Conservation (phyloP, 2,329 filamentous ascomycete genomes). For the Pseudogymnoascus sp. region DNA sequence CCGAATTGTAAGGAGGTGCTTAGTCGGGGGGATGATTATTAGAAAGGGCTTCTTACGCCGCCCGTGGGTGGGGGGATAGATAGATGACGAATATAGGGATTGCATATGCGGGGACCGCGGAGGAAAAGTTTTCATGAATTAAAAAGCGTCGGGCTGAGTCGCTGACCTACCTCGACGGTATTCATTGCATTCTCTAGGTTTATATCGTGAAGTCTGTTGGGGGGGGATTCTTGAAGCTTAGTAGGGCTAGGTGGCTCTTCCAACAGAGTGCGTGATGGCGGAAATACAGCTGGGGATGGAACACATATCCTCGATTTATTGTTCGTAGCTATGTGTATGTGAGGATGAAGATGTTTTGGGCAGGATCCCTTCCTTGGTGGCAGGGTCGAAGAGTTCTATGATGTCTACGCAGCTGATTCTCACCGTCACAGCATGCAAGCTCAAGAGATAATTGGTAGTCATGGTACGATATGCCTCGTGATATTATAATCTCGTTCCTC, state of each 20-base stretch:
- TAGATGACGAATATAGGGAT: neutral
- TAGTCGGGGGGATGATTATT: slow-evolving; percentile 79
- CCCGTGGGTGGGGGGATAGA: neutral
- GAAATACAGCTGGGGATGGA: neutral
- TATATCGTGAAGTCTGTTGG: neutral
- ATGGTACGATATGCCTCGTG: neutral
- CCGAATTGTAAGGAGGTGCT: slow-evolving; percentile 78
- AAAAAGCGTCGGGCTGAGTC: neutral
- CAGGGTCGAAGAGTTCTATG: no score
- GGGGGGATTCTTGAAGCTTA: neutral
- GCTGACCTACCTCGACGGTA: neutral
- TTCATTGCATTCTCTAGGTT: accelerated
- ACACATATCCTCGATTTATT: neutral
- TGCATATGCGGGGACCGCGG: neutral
- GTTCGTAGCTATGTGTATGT: neutral
- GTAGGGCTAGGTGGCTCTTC: neutral
- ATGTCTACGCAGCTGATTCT: neutral
- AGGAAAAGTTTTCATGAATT: neutral
- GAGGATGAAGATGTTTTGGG: neutral
- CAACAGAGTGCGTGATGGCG: neutral
- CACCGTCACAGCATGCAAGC: neutral
- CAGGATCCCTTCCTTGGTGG: no score
- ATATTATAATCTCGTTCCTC: neutral
- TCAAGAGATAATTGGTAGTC: neutral
- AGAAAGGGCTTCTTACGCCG: neutral